A percentile compares a stretch with the other conserved stretches of the same genome.
Conservation (phyloP, 805 yeast species). For the Candida quercuum region DNA sequence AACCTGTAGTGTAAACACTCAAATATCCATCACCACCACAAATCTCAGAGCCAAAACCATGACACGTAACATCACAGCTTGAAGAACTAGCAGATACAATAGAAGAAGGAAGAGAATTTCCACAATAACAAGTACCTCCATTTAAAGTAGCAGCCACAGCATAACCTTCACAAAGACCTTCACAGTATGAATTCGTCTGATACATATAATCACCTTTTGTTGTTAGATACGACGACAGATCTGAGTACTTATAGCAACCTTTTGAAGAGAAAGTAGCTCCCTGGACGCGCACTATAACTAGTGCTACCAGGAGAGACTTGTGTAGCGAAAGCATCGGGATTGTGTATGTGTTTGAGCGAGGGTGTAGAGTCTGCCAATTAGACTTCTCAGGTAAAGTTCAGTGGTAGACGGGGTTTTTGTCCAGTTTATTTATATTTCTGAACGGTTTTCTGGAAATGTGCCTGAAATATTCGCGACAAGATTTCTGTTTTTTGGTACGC, state of each 20-base stretch:
- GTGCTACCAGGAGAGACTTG: background rate
- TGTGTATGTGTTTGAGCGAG: too few species aligned
- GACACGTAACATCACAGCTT: conserved; percentile 44
- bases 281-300: too few species aligned
- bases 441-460: too few species aligned
- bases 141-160: conserved; percentile 45
- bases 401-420: too few species aligned
- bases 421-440: background rate
- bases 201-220: conserved; percentile 40
- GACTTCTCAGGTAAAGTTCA: too few species aligned
- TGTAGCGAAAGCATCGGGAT: background rate
- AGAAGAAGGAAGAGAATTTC: conserved; percentile 37
- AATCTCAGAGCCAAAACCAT: conserved; percentile 53
- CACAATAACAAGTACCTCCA: conserved; percentile 66
- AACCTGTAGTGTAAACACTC: conserved; percentile 35
- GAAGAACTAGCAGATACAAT: conserved; percentile 22
- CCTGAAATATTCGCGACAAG: background rate
- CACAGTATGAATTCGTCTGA: conserved; percentile 59
- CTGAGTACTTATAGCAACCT: conserved; percentile 5
- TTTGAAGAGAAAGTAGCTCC: background rate
- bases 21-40: conserved; percentile 60
- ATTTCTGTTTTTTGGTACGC: background rate
- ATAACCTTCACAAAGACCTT: conserved; percentile 41
- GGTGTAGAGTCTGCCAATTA: too few species aligned
- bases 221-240: conserved; percentile 16